Evolutionary conservation across 345 rosid species (phyloP).

Genomic region (Dipteronia sinensis): DNA sequence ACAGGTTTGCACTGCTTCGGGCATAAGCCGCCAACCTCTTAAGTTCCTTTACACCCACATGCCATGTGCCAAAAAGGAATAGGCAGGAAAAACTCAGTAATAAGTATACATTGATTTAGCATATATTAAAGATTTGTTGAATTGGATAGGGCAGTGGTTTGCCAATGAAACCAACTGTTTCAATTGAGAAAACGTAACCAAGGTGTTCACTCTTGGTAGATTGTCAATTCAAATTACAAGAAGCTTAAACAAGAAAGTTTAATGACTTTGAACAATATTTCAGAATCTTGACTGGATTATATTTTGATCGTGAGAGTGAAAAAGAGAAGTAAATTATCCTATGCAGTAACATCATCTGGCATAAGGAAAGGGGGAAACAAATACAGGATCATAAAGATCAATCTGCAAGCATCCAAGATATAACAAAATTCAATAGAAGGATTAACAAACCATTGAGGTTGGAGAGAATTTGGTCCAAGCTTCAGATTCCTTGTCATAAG

Average conservation of each 20-base stretch:
- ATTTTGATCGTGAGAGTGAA: neutral
- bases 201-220: neutral
- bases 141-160: neutral
- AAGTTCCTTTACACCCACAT: constrained; percentile 58
- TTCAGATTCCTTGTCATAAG: constrained; percentile 90
- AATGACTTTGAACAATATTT: neutral
- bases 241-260: neutral
- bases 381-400: neutral
- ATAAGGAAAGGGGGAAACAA: neutral
- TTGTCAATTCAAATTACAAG: constrained; percentile 2
- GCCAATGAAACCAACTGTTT: neutral
- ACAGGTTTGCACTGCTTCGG: constrained; percentile 77
- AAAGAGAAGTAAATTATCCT: neutral
- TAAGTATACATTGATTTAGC: neutral
- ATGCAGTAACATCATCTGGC: neutral
- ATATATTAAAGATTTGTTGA: neutral
- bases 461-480: constrained; percentile 85
- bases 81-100: constrained; percentile 3
- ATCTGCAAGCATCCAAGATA: neutral
- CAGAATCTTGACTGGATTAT: neutral
- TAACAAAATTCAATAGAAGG: constrained; percentile 6
- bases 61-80: constrained; percentile 18
- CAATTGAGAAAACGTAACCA: neutral
- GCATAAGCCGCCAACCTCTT: constrained; percentile 88
- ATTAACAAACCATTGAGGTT: constrained; percentile 62